These are phyloP conservation scores for Lentinula edodes DNA, from an alignment of 768 basidiomycete genomes.

Conservation along the genomic window DNA sequence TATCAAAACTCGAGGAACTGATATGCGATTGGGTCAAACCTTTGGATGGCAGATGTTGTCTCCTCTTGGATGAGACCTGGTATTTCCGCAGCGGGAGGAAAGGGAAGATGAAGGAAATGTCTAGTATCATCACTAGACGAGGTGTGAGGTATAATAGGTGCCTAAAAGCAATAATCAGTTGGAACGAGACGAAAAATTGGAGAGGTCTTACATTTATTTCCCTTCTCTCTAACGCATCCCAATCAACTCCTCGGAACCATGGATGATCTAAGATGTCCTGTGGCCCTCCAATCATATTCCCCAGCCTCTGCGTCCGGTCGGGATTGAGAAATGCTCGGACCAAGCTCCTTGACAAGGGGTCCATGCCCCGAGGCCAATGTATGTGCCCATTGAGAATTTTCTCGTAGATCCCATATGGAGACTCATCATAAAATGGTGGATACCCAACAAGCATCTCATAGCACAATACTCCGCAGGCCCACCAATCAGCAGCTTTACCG, in stretches of 20 bases:
- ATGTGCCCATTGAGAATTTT: constrained; percentile 88
- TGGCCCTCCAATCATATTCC: constrained; percentile 89
- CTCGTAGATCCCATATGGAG: constrained; percentile 97
- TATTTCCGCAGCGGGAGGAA: constrained; percentile 74
- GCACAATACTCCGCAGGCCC: constrained; percentile 95
- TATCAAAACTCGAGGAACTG: constrained; percentile 70
- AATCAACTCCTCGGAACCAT: constrained; percentile 95
- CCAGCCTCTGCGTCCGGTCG: constrained; percentile 86
- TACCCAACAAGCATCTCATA: constrained; percentile 99
- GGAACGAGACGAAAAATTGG: background rate
- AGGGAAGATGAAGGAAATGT: constrained; percentile 76
- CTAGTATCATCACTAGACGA: constrained; percentile 79
- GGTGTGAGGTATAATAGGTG: constrained; percentile 81
- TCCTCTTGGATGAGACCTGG: constrained; percentile 72
- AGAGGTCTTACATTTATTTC: constrained; percentile 66
- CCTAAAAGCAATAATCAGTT: constrained; percentile 35
- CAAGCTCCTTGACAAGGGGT: constrained; percentile 83
- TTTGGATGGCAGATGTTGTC: constrained; percentile 51
- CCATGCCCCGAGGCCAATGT: constrained; percentile 85
- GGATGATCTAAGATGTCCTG: constrained; percentile 88
- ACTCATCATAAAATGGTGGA: constrained; percentile 97
- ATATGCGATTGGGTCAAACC: constrained; percentile 62
- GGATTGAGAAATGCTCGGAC: constrained; percentile 87
- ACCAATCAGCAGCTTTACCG: constrained; percentile 98
- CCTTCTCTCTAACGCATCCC: constrained; percentile 80